phyloP scores from a whole-genome alignment of 2,329 filamentous ascomycete species.

The Lachnellula suecica region DNA sequence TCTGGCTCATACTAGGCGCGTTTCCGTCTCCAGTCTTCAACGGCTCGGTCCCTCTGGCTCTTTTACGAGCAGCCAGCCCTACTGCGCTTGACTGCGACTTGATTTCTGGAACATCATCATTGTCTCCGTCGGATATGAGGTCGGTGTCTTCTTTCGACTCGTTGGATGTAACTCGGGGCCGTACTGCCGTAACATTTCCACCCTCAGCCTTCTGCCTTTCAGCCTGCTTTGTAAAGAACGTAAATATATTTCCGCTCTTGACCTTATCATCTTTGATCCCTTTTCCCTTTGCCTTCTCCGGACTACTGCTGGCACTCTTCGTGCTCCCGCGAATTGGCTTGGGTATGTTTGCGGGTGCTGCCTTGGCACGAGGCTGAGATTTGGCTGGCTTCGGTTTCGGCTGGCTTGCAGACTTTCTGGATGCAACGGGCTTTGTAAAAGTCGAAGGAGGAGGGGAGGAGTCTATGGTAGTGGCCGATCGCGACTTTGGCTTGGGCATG shows the following conservation, averaged over 20 bases:
- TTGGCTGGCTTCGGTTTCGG: constrained; percentile 30
- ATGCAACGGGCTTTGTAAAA: constrained; percentile 1
- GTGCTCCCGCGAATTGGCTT: constrained; percentile 28
- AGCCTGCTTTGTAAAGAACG: constrained; percentile 61
- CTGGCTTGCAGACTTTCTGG: constrained; percentile 10
- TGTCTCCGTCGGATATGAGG: constrained; percentile 50
- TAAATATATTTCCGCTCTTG: constrained; percentile 55
- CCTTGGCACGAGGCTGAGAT: constrained; percentile 24
- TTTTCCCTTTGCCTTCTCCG: constrained; percentile 40
- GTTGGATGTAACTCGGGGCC: neutral
- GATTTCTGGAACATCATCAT: constrained; percentile 54
- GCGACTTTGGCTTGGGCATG: constrained; percentile 14
- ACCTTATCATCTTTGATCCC: constrained; percentile 48
- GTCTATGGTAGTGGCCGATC: constrained; percentile 20
- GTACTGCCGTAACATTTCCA: constrained; percentile 5
- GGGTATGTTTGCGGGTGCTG: constrained; percentile 27
- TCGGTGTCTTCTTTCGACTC: constrained; percentile 33
- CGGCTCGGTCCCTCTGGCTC: constrained; percentile 42
- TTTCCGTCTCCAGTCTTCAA: constrained; percentile 25
- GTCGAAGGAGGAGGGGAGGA: constrained; percentile 22
- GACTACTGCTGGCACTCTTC: constrained; percentile 42
- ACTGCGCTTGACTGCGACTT: constrained; percentile 55
- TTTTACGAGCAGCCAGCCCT: constrained; percentile 54
- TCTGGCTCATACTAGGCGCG: constrained; percentile 43
- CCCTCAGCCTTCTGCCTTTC: constrained; percentile 40